These are phyloP conservation scores for Dactylonectria estremocensis DNA, from an alignment of 2,329 filamentous ascomycete species.

Conservation along the genomic window DNA sequence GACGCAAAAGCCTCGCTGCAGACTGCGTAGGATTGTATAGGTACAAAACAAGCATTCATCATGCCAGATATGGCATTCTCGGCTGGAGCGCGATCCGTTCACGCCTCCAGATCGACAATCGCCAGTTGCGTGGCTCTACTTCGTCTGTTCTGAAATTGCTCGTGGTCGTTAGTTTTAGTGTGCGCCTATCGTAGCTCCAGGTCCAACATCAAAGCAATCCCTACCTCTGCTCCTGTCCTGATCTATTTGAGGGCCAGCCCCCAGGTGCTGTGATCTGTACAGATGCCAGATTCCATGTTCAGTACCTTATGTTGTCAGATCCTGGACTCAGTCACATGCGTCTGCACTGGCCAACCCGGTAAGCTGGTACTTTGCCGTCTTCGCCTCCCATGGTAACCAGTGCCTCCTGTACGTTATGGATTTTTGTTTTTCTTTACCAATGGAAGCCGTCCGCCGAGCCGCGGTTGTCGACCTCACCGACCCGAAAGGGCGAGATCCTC, in stretches of 20 bases:
- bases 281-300: neutral
- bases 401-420: neutral
- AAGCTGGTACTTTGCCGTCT: neutral
- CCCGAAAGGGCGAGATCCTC: constrained; percentile 23
- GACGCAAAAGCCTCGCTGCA: neutral
- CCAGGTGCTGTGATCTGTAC: neutral
- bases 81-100: constrained; percentile 8
- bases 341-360: neutral
- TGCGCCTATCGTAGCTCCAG: constrained; percentile 1
- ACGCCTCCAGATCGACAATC: constrained; percentile 18
- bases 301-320: neutral
- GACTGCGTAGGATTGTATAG: too few species aligned
- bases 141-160: neutral
- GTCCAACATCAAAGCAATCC: constrained; percentile 2
- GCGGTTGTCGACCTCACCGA: constrained; percentile 23
- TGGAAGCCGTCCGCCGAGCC: constrained; percentile 6
- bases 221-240: constrained; percentile 1
- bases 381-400: neutral
- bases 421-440: neutral
- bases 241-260: neutral
- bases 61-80: neutral
- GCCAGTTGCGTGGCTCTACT: constrained; percentile 22
- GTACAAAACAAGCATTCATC: neutral
- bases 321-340: constrained; percentile 7
- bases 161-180: constrained; percentile 9